Base-by-base conservation (phyloP, 305 asterid genomes). In the Vinca major region DNA sequence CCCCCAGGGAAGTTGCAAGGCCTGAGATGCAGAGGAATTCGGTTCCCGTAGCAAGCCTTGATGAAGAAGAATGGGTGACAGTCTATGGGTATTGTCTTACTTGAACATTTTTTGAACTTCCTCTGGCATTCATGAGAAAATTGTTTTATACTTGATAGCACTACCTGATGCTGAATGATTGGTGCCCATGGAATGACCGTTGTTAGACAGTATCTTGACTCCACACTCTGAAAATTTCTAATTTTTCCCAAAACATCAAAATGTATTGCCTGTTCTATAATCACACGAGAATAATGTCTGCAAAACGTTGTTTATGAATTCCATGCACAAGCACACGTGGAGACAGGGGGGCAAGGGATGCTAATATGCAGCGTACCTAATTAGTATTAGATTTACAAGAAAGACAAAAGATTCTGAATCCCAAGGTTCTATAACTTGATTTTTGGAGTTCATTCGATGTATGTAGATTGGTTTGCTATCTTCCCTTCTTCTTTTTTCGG, bases 61-160 rank as follows among this genome's bases (percentile, higher is more conserved):
- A 91, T 60, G 96, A 88, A 79, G 96, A 91, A 72, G 99, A 91
- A 70, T 94, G 99, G 97, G 95, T 94, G 71, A 91, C 99, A 4
- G 96, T 91, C 56, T 94, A 86, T 58, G 99, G 99, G 99, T 94
- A 91, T 47, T 44, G 11, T 67, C 63, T 58, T 44, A 43, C 66
- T 50, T 66, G 56, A 50, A 8, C 12, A 5, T n/a, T 4, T 49
- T 7, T 21, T 3, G 14, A 26, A 8, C 20, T 36, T 12, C 41
- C 45, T 33, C 56, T 66, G 21, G 11, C 51, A 54, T 64, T 11
- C 56, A 62, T 54, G 26, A 13, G 0, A 72, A 7, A 37, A n/a
- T 19, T 3, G 41, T 36, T 4, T 17, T 9, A 6, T 2, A 4
- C 48, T 60, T n/a, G 26, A 39, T 16, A 39, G 21, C 37, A 8